Evolutionary conservation across 495 filamentous ascomycete species (phyloP), one percentile per base, ranked within the genome.

Genomic region (Penicillium herquei): DNA sequence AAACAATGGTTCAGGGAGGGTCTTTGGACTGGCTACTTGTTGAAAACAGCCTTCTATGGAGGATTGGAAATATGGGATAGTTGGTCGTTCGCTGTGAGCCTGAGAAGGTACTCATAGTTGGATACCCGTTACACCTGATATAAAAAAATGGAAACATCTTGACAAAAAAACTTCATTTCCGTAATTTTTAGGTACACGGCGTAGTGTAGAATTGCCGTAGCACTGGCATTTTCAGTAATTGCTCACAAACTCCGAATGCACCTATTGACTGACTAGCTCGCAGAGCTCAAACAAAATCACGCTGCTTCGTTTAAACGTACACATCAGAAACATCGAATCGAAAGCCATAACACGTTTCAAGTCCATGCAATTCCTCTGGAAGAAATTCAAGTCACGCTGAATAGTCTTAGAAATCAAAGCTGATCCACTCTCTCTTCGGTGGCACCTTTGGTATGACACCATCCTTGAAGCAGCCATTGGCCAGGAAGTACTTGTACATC

Each of bases 361-460:
- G 7, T 37, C 34, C 34, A 26, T 26, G 21, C 34, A 37, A 13
- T 10, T 37, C 6, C 34, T 37, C 12, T 3, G 6, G 34, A 37
- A 37, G 34, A 37, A 47, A 47, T 13, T 7, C 12, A 33, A 16
- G 44, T 3, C 11, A 33, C 3, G 3, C 12, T 12, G 12, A n/a
- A 39, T 3, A 39, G 16, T 17, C 35, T 72, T 66, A 89, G 64
- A 90, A 86, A 63, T 89, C 81, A 74, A 85, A 92, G n/a, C 72
- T 63, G 60, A 87, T 82, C 77, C 81, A 89, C 69, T 90, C 90
- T 49, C 79, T 78, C 78, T 82, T 85, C 3, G 90, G 90, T 33
- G 90, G 84, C 16, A 89, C 75, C 51, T 84, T 76, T 0, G 90
- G 90, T 64, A 93, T 82, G 1, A 82, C 51, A 2, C 81, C 81